Evolutionary conservation across 371 early-diverging fungal species (phyloP).

Genomic region (Syncephalastrum monosporum): DNA sequence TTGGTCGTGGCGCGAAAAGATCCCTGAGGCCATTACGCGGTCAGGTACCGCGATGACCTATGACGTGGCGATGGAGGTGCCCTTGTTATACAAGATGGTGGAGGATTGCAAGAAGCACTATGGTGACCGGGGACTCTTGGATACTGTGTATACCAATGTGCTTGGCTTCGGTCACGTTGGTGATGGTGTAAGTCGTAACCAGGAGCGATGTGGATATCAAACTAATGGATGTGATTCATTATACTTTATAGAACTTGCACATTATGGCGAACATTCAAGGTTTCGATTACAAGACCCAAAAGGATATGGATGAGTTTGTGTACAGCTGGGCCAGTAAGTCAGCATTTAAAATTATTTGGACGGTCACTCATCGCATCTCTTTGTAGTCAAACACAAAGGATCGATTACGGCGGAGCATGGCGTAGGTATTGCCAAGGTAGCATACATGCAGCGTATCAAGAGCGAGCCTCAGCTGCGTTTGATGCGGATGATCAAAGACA

Average conservation of each 20-base stretch:
- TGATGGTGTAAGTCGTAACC: conserved; percentile 39
- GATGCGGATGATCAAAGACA: conserved; percentile 56
- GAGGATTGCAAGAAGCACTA: conserved; percentile 57
- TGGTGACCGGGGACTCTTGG: conserved; percentile 34
- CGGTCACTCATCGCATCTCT: conserved; percentile 3
- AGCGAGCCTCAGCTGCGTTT: conserved; percentile 38
- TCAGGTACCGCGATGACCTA: conserved; percentile 76
- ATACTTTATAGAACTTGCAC: conserved; percentile 63
- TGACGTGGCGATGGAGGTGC: conserved; percentile 71
- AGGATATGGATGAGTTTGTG: conserved; percentile 39
- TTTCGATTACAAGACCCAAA: conserved; percentile 28
- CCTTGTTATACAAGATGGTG: conserved; percentile 66
- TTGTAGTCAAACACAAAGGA: conserved; percentile 41
- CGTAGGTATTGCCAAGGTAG: conserved; percentile 33
- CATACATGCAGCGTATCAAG: conserved; percentile 49
- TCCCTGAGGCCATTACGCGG: conserved; percentile 71
- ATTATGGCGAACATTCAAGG: conserved; percentile 70
- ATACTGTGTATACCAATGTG: conserved; percentile 40
- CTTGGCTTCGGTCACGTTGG: conserved; percentile 81
- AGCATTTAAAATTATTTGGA: not conserved
- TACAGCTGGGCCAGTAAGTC: conserved; percentile 63
- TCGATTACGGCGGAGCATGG: conserved; percentile 62
- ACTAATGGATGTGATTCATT: conserved; percentile 31
- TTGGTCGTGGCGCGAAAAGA: conserved; percentile 78
- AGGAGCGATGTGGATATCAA: not conserved